Percentiles rank a stretch among this genome's conserved stretches.
Conservation (phyloP, 805 yeast species). For the Lipomyces yamadae region DNA sequence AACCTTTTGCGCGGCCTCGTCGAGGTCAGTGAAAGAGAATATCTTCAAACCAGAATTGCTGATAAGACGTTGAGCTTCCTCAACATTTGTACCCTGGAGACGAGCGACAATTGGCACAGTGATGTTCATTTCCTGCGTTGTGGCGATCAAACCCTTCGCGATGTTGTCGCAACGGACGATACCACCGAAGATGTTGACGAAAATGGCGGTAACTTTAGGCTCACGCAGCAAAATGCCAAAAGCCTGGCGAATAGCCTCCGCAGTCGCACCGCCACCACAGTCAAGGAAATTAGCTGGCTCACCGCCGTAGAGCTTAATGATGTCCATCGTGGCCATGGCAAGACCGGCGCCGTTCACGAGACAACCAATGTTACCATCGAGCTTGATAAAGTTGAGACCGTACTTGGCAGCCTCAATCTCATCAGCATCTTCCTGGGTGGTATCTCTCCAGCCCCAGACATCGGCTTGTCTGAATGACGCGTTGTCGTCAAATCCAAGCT, state of each 20-base stretch:
- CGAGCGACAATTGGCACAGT: slow-evolving; percentile 96
- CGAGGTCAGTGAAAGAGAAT: slow-evolving; percentile 88
- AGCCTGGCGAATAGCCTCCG: slow-evolving; percentile 96
- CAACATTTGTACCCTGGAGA: slow-evolving; percentile 97
- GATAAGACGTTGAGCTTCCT: slow-evolving; percentile 84
- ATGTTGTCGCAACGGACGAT: slow-evolving; percentile 99
- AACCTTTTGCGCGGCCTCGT: slow-evolving; percentile 95
- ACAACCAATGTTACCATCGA: slow-evolving; percentile 98
- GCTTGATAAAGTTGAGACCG: slow-evolving; percentile 93
- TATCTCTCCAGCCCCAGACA: slow-evolving; percentile 95
- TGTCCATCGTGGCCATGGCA: slow-evolving; percentile 99
- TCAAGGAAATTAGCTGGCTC: slow-evolving; percentile 98
- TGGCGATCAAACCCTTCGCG: slow-evolving; percentile 95
- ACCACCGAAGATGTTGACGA: slow-evolving; percentile 99
- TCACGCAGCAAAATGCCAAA: slow-evolving; percentile 91
- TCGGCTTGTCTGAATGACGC: slow-evolving; percentile 94
- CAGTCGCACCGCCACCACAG: slow-evolving; percentile 99
- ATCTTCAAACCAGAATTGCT: slow-evolving; percentile 88
- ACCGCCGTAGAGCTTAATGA: slow-evolving; percentile 97
- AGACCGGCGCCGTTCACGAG: slow-evolving; percentile 99
- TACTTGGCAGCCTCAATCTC: slow-evolving; percentile 90
- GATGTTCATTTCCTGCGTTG: slow-evolving; percentile 88
- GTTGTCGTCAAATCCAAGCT: slow-evolving; percentile 96
- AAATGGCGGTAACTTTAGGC: slow-evolving; percentile 87
- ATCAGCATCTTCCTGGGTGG: slow-evolving; percentile 96